phyloP scores from a whole-genome alignment of 352 stramenopile species.

The Pythium phragmitis region DNA sequence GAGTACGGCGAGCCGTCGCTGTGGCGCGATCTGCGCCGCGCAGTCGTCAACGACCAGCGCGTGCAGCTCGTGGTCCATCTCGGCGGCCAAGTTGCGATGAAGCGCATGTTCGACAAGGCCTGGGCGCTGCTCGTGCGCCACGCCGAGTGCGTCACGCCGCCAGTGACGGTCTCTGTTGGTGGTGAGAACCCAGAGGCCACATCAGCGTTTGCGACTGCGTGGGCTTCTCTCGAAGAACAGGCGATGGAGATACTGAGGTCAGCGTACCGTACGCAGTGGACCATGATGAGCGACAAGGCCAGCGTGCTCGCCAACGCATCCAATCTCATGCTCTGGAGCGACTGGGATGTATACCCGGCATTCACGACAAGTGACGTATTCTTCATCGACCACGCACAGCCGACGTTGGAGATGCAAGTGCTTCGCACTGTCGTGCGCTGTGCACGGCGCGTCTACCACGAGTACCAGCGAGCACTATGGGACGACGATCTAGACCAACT shows the following conservation, averaged over 20 bases:
- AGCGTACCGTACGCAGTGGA: slow-evolving; percentile 76
- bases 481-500: slow-evolving; percentile 60
- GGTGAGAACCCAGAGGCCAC: not conserved
- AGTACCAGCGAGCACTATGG: slow-evolving; percentile 82
- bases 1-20: slow-evolving; percentile 44
- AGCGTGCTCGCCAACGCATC: slow-evolving; percentile 60
- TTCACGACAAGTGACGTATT: slow-evolving; percentile 60
- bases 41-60: slow-evolving; percentile 32
- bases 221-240: slow-evolving; percentile 44
- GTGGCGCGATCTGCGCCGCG: slow-evolving; percentile 40
- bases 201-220: slow-evolving; percentile 21
- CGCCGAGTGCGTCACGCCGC: slow-evolving; percentile 27
- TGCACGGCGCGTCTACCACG: slow-evolving; percentile 59
- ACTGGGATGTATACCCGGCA: slow-evolving; percentile 65
- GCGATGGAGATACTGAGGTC: slow-evolving; percentile 53
- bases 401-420: slow-evolving; percentile 78
- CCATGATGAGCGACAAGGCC: slow-evolving; percentile 37
- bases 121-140: slow-evolving; percentile 60
- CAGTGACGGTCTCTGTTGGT: not conserved
- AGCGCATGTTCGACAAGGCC: slow-evolving; percentile 67
- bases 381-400: slow-evolving; percentile 56
- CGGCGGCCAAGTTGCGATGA: slow-evolving; percentile 66
- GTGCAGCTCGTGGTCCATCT: slow-evolving; percentile 60
- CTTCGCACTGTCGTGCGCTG: slow-evolving; percentile 62
- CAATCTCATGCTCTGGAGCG: slow-evolving; percentile 85